A percentile compares a stretch with the other conserved stretches of the same genome.
phyloP scores from a whole-genome alignment of 2,329 filamentous ascomycete genomes.

The Talaromyces sp. region DNA sequence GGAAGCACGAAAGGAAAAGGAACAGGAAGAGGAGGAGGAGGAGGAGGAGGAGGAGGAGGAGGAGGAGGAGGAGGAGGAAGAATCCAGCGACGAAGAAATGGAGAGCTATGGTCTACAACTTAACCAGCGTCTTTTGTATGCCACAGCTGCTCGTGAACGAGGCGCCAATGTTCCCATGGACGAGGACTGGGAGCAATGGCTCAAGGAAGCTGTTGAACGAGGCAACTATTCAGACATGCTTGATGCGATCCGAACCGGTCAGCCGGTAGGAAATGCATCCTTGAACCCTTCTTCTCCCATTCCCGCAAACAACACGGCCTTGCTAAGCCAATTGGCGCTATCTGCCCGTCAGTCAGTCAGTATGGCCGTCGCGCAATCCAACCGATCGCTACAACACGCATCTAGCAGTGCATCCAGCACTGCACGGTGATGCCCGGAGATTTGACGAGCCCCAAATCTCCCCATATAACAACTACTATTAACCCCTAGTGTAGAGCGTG shows the following conservation, averaged over 20 bases:
- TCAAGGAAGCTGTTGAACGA: slow-evolving; percentile 53
- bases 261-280: slow-evolving; percentile 28
- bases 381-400: background rate
- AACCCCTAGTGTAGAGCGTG: background rate
- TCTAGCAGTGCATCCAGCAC: slow-evolving; percentile 5
- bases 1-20: slow-evolving; percentile 34
- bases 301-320: slow-evolving; percentile 15
- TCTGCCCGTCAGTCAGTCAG: slow-evolving; percentile 5
- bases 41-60: slow-evolving; percentile 42
- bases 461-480: background rate
- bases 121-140: slow-evolving; percentile 50
- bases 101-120: slow-evolving; percentile 49
- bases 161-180: slow-evolving; percentile 43
- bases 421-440: slow-evolving; percentile 2
- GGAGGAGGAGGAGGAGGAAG: slow-evolving; percentile 32
- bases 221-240: slow-evolving; percentile 41
- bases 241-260: slow-evolving; percentile 33
- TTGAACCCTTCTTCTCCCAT: slow-evolving; percentile 19
- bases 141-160: slow-evolving; percentile 49
- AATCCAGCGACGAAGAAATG: slow-evolving; percentile 43
- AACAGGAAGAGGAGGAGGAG: slow-evolving; percentile 30
- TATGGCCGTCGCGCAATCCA: background rate
- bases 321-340: slow-evolving; percentile 7
- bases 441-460: background rate
- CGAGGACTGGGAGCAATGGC: slow-evolving; percentile 53